Conservation (phyloP, 2,329 filamentous ascomycete species). For the Aspergillus nomiae region DNA sequence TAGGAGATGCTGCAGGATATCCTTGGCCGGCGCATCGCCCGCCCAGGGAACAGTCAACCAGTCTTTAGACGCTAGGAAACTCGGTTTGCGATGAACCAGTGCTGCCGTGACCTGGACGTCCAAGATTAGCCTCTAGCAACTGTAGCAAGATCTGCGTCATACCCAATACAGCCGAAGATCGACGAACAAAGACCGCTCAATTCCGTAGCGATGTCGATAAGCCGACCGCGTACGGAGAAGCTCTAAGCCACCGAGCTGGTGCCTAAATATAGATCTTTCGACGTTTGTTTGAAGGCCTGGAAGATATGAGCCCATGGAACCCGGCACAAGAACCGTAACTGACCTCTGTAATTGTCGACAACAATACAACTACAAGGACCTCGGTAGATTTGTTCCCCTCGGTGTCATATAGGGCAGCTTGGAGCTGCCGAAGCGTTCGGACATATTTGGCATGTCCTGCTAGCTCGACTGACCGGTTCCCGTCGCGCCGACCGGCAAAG, state of each 20-base stretch:
- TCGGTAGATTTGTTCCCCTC: slow-evolving; percentile 25
- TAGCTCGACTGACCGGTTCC: slow-evolving; percentile 19
- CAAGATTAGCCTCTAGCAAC: not conserved
- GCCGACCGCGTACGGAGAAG: slow-evolving; percentile 24
- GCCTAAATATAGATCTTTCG: slow-evolving; percentile 27
- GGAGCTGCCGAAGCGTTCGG: slow-evolving; percentile 20
- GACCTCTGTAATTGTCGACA: slow-evolving; percentile 30
- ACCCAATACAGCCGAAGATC: slow-evolving; percentile 33
- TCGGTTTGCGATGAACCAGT: slow-evolving; percentile 24
- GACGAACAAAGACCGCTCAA: slow-evolving; percentile 29
- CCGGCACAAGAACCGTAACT: not conserved
- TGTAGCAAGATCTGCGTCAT: not conserved
- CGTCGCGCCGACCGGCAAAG: slow-evolving; percentile 24
- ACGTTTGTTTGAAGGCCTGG: slow-evolving; percentile 29
- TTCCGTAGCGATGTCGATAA: slow-evolving; percentile 27
- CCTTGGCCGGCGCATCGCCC: slow-evolving; percentile 19
- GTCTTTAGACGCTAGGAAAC: slow-evolving; percentile 25
- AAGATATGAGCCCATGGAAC: not conserved
- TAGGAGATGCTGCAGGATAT: slow-evolving; percentile 27
- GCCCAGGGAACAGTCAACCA: slow-evolving; percentile 30
- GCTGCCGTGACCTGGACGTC: slow-evolving; percentile 26
- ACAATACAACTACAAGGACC: slow-evolving; percentile 24
- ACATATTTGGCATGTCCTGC: slow-evolving; percentile 25
- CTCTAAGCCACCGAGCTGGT: slow-evolving; percentile 28
- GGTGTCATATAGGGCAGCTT: slow-evolving; percentile 21